Evolutionary conservation across 1,139 yeast species (phyloP), one percentile per base, ranked within the genome.

Genomic region (Pichia sp.): DNA sequence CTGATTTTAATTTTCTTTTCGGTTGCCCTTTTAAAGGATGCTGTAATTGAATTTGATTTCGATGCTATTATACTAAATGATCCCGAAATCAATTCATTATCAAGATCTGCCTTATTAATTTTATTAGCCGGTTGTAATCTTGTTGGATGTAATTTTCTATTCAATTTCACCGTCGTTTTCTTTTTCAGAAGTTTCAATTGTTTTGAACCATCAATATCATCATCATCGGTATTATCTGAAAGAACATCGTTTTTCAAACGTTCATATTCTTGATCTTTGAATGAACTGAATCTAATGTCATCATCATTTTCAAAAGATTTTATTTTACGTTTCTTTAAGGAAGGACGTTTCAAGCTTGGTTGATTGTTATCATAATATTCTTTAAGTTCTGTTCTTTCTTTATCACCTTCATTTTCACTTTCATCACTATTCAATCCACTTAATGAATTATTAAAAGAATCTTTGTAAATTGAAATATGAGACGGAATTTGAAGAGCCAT

Each of bases 371-470:
- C 54, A 10, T 35, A 35, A 12, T 36, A 32, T 5, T 56, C 52
- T 26, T 36, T 9, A 8, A 25, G 30, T 12, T 43, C 47, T 9
- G 37, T 34, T 6, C 53, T 58, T 22, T 54, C 60, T 5, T 50
- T 54, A 9, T 55, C 59, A 33, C 62, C 54, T 26, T 67, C 73
- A 27, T 66, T 58, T 35, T 37, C 63, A 51, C 3, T 70, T 71
- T 58, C 73, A 69, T 50, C 72, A 76, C 26, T 53, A 16, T 41
- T 39, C 7, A 45, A 9, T 25, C 40, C 52, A 36, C 43, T 53
- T 41, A 42, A 38, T 6, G 47, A 35, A 25, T 42, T 37, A 4
- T 37, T 26, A 30, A 45, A 39, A 7, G 48, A 41, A 25, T 48
- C 47, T 39, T 43, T 45, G 11, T 49, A 47, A 4, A 50, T 39